These are phyloP conservation scores for Turnera subulata DNA, from an alignment of 345 rosid species.

Conservation along the genomic window DNA sequence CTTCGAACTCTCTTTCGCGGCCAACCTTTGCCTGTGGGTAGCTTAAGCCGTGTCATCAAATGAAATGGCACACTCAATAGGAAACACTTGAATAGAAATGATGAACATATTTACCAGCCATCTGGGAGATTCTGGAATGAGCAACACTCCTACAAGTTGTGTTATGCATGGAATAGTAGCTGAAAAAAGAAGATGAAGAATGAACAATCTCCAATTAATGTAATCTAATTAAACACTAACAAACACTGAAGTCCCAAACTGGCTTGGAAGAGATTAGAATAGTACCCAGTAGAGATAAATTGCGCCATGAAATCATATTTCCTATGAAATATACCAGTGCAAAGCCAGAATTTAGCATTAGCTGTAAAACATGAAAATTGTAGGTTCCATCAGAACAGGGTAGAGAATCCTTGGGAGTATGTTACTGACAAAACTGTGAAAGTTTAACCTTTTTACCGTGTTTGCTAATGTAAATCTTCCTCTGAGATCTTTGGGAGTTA, in stretches of 20 bases:
- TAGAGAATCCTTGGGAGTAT: too few relatives aligned
- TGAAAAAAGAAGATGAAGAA: slow-evolving; percentile 14
- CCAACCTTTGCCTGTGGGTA: too few relatives aligned
- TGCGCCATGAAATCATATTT: slow-evolving; percentile 32
- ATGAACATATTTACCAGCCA: slow-evolving; percentile 37
- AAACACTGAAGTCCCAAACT: too few relatives aligned
- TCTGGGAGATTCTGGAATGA: slow-evolving; percentile 55
- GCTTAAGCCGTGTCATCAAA: too few relatives aligned
- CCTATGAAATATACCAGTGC: slow-evolving; percentile 24
- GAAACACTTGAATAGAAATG: too few relatives aligned
- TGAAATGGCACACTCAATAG: too few relatives aligned
- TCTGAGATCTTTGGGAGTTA: slow-evolving; percentile 28
- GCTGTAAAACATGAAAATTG: slow-evolving; percentile 7
- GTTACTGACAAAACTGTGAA: neutral
- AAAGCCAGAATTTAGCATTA: slow-evolving; percentile 27
- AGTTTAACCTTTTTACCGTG: slow-evolving; percentile 21
- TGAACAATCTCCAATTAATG: too few relatives aligned
- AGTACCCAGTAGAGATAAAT: slow-evolving; percentile 28
- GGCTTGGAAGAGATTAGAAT: too few relatives aligned
- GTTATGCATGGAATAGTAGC: slow-evolving; percentile 30
- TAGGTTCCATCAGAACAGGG: neutral
- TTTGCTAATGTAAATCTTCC: slow-evolving; percentile 27
- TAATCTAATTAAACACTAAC: too few relatives aligned
- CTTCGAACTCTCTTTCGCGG: too few relatives aligned
- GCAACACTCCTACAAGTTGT: slow-evolving; percentile 30